phyloP scores from a whole-genome alignment of 2,329 filamentous ascomycete species.

The Xylariaceae sp. region DNA sequence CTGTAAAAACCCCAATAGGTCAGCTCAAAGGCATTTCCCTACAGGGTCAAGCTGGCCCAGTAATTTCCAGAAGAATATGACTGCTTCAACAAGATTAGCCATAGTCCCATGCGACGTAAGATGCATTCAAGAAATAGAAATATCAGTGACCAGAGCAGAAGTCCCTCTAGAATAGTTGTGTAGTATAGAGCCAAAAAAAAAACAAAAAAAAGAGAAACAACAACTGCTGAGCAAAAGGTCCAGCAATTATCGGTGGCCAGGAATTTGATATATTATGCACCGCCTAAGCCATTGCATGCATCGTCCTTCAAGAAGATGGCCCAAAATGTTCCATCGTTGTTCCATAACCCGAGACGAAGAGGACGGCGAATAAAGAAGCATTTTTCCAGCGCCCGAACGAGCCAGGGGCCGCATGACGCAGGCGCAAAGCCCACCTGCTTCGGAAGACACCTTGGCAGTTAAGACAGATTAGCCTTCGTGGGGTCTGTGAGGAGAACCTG shows the following conservation, averaged over 20 bases:
- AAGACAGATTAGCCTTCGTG: constrained; percentile 16
- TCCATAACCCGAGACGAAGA: no score
- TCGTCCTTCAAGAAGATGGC: no score
- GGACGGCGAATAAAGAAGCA: no score
- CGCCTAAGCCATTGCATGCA: background rate
- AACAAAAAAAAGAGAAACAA: no score
- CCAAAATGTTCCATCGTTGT: no score
- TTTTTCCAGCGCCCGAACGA: no score
- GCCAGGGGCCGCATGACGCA: no score
- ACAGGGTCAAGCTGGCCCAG: background rate
- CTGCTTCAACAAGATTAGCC: background rate
- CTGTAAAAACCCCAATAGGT: no score
- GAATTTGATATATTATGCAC: background rate
- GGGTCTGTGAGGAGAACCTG: constrained; percentile 30
- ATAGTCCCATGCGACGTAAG: background rate
- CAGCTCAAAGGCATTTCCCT: no score
- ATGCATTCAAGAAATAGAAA: background rate
- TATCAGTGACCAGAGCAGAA: background rate
- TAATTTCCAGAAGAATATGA: background rate
- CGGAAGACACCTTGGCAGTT: no score
- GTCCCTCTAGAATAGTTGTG: background rate
- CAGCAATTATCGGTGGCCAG: background rate
- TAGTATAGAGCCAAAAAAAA: no score
- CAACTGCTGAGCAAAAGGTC: background rate
- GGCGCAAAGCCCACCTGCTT: no score